These are phyloP conservation scores for Rhododendron griersonianum DNA, from an alignment of 148 eudicot genomes.

Conservation along the genomic window DNA sequence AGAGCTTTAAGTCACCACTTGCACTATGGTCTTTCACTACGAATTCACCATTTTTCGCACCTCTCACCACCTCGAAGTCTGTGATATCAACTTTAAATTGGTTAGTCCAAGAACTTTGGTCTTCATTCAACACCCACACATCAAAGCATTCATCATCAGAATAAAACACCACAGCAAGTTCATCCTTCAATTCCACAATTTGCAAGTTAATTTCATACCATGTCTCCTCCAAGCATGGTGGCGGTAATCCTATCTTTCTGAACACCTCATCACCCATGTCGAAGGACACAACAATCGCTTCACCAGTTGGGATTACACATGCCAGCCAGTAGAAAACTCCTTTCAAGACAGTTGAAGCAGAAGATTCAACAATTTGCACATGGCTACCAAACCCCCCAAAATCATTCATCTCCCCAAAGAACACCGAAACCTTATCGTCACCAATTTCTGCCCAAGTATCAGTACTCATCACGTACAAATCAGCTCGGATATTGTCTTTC, in stretches of 20 bases:
- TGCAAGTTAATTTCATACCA: background rate
- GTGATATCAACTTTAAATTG: background rate
- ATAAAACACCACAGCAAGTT: too few species aligned
- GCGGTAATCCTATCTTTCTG: background rate
- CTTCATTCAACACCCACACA: background rate
- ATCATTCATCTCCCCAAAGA: background rate
- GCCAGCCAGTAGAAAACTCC: background rate
- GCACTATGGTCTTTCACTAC: background rate
- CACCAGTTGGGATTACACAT: too few species aligned
- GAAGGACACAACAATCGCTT: too few species aligned
- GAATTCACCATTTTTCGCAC: background rate
- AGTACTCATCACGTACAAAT: background rate
- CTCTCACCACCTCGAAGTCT: background rate
- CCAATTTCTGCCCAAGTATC: background rate
- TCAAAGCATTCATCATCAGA: background rate
- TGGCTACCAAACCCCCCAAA: background rate
- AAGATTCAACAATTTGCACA: too few species aligned
- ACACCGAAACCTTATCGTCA: background rate
- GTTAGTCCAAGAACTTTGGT: background rate
- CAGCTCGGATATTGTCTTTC: background rate
- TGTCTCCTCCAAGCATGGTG: background rate
- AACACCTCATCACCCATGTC: background rate
- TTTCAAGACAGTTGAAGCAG: background rate
- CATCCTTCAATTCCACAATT: background rate
- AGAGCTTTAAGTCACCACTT: background rate